These are phyloP conservation scores for Pisolithus thermaeus DNA, from an alignment of 1,284 basidiomycete genomes.

Conservation along the genomic window DNA sequence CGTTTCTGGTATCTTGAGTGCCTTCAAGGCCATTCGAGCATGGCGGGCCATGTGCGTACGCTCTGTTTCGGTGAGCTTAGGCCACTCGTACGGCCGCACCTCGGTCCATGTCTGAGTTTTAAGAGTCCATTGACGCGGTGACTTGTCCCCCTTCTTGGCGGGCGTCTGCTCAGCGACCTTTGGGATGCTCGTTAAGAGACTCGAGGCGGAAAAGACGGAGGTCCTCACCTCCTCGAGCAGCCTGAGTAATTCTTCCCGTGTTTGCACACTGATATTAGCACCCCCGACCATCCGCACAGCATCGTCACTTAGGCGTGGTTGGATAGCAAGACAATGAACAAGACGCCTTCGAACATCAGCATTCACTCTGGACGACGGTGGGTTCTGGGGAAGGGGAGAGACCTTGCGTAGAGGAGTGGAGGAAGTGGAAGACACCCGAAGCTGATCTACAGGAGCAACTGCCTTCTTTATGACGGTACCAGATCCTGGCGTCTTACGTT, in stretches of 20 bases:
- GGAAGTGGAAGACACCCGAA: conserved; percentile 18
- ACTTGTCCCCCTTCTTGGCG: conserved; percentile 30
- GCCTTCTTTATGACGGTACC: conserved; percentile 30
- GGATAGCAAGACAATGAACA: conserved; percentile 49
- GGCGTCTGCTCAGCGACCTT: conserved; percentile 47
- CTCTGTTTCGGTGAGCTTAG: conserved; percentile 40
- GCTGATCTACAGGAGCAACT: conserved; percentile 25
- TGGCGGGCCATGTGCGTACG: conserved; percentile 41
- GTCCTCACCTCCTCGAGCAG: conserved; percentile 44
- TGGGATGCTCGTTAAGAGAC: background rate
- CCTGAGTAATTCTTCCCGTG: conserved; percentile 36
- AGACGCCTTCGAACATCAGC: conserved; percentile 39
- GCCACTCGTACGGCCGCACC: conserved; percentile 61
- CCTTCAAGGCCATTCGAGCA: conserved; percentile 41
- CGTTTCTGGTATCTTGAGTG: conserved; percentile 46
- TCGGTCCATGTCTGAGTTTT: conserved; percentile 54
- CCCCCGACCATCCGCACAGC: conserved; percentile 39
- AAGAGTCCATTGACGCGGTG: conserved; percentile 44
- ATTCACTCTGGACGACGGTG: conserved; percentile 12
- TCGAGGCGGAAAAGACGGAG: background rate
- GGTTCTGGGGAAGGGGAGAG: conserved; percentile 22
- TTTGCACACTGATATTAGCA: conserved; percentile 26
- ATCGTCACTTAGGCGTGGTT: conserved; percentile 40
- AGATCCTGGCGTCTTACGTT: conserved; percentile 29
- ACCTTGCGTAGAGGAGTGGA: conserved; percentile 22